Evolutionary conservation across 2,329 filamentous ascomycete genomes (phyloP), one percentile per base, ranked within the genome.

Genomic region (Talaromyces rugulosus): DNA sequence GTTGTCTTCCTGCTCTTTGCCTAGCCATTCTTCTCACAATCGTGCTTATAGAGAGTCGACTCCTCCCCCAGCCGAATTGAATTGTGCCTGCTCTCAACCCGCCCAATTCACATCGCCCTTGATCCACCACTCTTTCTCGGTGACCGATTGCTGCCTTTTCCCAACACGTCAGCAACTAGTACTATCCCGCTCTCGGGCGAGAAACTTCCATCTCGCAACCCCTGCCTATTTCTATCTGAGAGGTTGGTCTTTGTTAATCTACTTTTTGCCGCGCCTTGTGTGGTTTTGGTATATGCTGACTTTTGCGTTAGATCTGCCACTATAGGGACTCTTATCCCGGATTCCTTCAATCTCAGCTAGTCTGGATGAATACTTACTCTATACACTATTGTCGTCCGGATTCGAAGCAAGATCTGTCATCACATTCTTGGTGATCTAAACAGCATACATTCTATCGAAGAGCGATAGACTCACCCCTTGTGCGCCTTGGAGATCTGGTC

Each of bases 401-500:
- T 9, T 53, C 50, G 50, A 53, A 53, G 27, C 50, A 53, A 30
- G 27, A 30, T n/a, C 28, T 16, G 9, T 9, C 12, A 31, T 31
- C 50, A 53, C 50, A 31, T 30, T n/a, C 18, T 53, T 53, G 27
- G 27, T 53, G 27, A 53, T 53, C 50, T 53, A 14, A 23, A 18
- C n/a, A 47, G n/a, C 44, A 40, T 40, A 23, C 18, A 31, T 53
- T 53, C 50, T 53, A 53, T 53, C 50, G 28, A 30, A 27, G 42
- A 47, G 34, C 36, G 56, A 58, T 58, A 58, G 27, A 40, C 11
- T 30, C 12, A 30, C 16, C n/a, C 18, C 3, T 12, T 16, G 16
- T 40, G 36, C 34, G 56, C 36, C n/a, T 47, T 47, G 36, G 52
- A 44, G 58, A 44, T 36, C 59, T 55, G 58, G 55, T 51, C 52